phyloP scores from a whole-genome alignment of 2,329 filamentous ascomycete species.

The Phyllosticta paracitricarpa region DNA sequence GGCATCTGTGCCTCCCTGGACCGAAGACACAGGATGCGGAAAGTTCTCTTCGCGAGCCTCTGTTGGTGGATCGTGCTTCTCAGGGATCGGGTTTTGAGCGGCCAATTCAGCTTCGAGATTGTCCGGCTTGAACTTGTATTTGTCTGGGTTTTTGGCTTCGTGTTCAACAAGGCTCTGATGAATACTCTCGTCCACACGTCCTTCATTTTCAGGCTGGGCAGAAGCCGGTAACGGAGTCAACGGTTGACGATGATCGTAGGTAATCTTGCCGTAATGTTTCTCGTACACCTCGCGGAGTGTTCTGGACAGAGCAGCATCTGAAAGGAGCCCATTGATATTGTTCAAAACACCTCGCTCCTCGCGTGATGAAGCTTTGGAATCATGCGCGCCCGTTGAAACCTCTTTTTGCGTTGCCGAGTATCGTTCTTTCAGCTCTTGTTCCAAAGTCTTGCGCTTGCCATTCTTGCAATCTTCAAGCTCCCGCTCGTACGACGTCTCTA shows the following conservation, averaged over 20 bases:
- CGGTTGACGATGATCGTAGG: conserved; percentile 3
- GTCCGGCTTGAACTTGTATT: conserved; percentile 5
- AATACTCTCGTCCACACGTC: conserved; percentile 3
- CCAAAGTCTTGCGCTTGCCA: conserved; percentile 7
- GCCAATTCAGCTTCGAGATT: conserved; percentile 4
- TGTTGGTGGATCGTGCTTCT: neutral
- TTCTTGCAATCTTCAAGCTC: conserved; percentile 8
- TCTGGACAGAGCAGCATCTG: conserved; percentile 24
- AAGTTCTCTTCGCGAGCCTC: neutral
- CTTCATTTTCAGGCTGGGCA: neutral
- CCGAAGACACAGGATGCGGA: too few relatives aligned
- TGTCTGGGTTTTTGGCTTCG: neutral
- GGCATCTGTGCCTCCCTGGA: neutral
- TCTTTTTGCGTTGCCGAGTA: neutral
- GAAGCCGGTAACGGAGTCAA: neutral
- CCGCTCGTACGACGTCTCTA: conserved; percentile 11
- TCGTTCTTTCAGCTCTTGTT: conserved; percentile 1
- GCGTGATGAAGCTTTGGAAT: neutral
- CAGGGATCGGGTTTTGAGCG: neutral
- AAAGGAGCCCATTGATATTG: conserved; percentile 8
- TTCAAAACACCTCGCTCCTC: neutral
- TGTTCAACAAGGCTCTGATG: conserved; percentile 5
- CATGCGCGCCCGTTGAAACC: neutral
- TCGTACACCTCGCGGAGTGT: conserved; percentile 35
- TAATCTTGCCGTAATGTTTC: conserved; percentile 31